Base-by-base conservation (phyloP, 345 rosid species). In the Limnanthes douglasii region DNA sequence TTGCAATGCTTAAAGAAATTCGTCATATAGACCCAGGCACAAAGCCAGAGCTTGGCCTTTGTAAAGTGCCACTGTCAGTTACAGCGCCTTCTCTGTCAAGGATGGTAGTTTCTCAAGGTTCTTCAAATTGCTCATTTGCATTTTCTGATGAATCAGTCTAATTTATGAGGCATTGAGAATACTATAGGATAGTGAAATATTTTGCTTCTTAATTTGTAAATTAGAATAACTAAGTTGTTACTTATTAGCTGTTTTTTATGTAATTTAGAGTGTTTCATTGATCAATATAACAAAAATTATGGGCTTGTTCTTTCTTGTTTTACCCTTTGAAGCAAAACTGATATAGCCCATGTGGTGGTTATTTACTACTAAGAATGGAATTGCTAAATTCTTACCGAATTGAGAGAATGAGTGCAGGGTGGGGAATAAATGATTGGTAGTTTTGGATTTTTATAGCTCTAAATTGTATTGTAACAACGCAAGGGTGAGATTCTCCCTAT, bases 1-100 rank as follows among this genome's bases (percentile, higher is more conserved):
- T 68, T 8, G 95, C 98, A 8, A 75, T 90, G 95, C 80, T 90
- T 25, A 77, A 70, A 51, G 94, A 77, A 65, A 90, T 90, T 24
- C 62, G 77, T 10, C 75, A 72, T 7, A 37, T 30, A 7, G 95
- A 88, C 35, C 8, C 5, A 1, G 48, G 62, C 9, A 2, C 16
- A 9, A 51, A 66, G 28, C 43, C 74, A 1, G 86, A 72, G 28
- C 7, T 48, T 2, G 77, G 61, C 30, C 32, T 59, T 9, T 19
- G 57, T 0, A 86, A 78, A 57, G 61, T 29, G 1, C 61, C 46
- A 20, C 31, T 48, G 11, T 41, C 66, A 11, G 24, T 53, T 6
- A 28, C 51, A 13, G 64, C 54, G 5, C 35, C 72, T 4, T 56
- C 78, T 1, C 64, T 68, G 17, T 40, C 66, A 31, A 67, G 60